Evolutionary conservation across 2,329 filamentous ascomycete genomes (phyloP), one percentile per base, ranked within the genome.

Genomic region (Aspergillus japonicus): DNA sequence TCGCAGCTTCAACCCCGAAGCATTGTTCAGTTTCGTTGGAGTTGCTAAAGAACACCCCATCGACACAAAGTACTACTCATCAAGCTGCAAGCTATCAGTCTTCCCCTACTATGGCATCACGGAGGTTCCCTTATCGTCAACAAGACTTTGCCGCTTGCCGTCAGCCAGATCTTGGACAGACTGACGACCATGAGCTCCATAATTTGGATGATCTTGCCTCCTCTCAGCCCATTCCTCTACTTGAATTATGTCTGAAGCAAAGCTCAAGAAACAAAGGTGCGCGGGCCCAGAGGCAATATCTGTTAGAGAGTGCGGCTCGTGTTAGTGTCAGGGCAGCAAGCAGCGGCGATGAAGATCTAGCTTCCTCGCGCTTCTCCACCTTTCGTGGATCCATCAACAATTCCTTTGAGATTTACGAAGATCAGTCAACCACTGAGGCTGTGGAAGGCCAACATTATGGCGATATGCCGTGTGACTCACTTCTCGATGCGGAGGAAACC

Each of bases 141-240:
- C 5, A 52, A 49, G 48, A 44, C 14, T 33, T 48, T 19, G 19
- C 50, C n/a, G 26, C n/a, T 2, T 31, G 14, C 16, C 19, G 39
- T 19, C 39, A 44, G 6, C 39, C 16, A n/a, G 16, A 44, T 44
- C 16, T 44, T 8, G 16, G 39, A 19, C 57, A 42, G 7, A 50
- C 49, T 33, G 33, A 52, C 10, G 54, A 50, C 12, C 54, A 65
- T 23, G 68, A 70, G 47, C 35, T 71, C 16, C 48, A 60, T 54
- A 62, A 61, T 49, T 47, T 66, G 23, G 65, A 66, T 50, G 62
- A 68, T 1, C 59, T 70, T 14, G 61, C 65, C 7, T 70, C 68
- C 5, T 69, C 69, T 29, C 65, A 64, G 16, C 67, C 68, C 2
- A 55, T 70, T n/a, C 63, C 66, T 49, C 50, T 70, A 35, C 64